phyloP scores from a whole-genome alignment of 2,329 filamentous ascomycete species.

The Fusarium sp. region DNA sequence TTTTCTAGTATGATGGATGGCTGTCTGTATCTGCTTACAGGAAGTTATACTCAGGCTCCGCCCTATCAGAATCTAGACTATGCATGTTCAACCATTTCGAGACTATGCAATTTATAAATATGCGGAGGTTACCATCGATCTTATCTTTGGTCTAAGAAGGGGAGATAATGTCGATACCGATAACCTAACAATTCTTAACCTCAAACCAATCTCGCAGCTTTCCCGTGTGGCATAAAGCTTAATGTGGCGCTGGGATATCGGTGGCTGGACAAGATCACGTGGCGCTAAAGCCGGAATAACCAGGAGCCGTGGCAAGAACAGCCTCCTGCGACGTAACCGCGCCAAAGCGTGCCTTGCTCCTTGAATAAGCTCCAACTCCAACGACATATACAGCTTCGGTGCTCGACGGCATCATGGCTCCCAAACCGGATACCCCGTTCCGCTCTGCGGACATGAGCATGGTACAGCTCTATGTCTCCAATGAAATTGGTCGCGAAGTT shows the following conservation, averaged over 20 bases:
- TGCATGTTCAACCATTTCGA: background rate
- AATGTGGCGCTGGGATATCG: background rate
- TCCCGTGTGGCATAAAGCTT: slow-evolving; percentile 3
- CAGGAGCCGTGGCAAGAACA: slow-evolving; percentile 32
- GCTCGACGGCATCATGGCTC: slow-evolving; percentile 64
- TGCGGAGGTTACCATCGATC: background rate
- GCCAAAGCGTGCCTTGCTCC: slow-evolving; percentile 41
- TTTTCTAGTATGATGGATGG: background rate
- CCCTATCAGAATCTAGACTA: slow-evolving; percentile 15
- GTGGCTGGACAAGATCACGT: slow-evolving; percentile 38
- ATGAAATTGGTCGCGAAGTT: slow-evolving; percentile 98
- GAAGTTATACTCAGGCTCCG: background rate
- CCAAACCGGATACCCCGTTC: slow-evolving; percentile 91
- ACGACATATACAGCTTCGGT: slow-evolving; percentile 46
- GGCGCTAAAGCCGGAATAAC: slow-evolving; percentile 41
- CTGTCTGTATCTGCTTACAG: background rate
- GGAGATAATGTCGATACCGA: slow-evolving; percentile 12
- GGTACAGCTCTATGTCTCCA: slow-evolving; percentile 99
- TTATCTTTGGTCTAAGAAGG: background rate
- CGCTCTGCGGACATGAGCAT: slow-evolving; percentile 99
- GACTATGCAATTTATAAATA: slow-evolving; percentile 1
- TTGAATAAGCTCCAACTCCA: slow-evolving; percentile 46
- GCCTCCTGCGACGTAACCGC: slow-evolving; percentile 43
- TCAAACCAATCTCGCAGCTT: background rate
- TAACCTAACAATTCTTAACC: slow-evolving; percentile 3